Evolutionary conservation across 148 eudicot species (phyloP).

Genomic region (Limonium bicolor): DNA sequence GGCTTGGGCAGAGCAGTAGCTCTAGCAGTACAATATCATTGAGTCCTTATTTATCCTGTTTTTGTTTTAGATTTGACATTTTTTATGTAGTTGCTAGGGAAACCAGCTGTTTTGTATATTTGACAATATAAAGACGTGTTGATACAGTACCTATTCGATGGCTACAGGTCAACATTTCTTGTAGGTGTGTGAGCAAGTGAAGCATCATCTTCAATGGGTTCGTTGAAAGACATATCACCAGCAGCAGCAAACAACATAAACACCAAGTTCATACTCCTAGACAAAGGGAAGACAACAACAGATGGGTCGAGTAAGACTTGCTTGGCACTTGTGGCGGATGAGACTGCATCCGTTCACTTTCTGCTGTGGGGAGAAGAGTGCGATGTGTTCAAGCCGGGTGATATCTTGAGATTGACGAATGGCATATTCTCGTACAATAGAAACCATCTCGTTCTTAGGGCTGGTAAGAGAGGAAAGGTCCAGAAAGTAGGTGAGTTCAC

Average conservation of each 20-base stretch:
- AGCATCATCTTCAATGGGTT: no score
- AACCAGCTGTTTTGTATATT: no score
- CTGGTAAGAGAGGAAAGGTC: conserved; percentile 67
- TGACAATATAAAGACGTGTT: no score
- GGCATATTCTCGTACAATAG: conserved; percentile 72
- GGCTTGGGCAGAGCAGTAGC: no score
- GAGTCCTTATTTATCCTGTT: no score
- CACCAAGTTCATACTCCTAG: conserved; percentile 50
- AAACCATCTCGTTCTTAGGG: conserved; percentile 44
- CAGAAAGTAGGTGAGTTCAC: conserved; percentile 72
- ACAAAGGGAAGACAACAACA: conserved; percentile 35
- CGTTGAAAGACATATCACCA: no score
- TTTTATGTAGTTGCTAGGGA: no score
- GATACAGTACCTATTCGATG: no score
- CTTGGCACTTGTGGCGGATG: conserved; percentile 78
- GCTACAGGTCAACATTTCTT: no score
- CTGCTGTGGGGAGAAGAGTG: conserved; percentile 84
- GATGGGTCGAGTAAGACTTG: conserved; percentile 50
- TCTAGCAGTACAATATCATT: no score
- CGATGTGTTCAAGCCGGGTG: conserved; percentile 65
- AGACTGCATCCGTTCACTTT: conserved; percentile 80
- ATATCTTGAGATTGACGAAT: conserved; percentile 30
- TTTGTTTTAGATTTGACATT: no score
- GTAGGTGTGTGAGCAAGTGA: no score
- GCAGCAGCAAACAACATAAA: conserved; percentile 61